Percentiles rank a stretch among this genome's conserved stretches.
phyloP scores from a whole-genome alignment of 306 rosid genomes.

The Vigna radiata region DNA sequence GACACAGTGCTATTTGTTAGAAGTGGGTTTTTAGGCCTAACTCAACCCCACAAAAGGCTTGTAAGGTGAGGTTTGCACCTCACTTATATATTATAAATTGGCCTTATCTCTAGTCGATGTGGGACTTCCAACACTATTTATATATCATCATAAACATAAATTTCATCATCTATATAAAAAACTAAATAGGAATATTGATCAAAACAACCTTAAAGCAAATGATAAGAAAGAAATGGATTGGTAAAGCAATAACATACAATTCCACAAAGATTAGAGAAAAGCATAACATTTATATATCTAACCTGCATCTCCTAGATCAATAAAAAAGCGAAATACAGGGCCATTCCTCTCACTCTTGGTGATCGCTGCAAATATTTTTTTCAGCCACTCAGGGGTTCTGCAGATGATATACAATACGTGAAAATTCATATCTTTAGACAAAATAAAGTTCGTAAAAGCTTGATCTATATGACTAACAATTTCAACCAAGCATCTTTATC shows the following conservation, averaged over 20 bases:
- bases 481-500: conserved; percentile 30
- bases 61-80: too few species aligned
- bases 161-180: conserved; percentile 3
- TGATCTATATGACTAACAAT: conserved; percentile 21
- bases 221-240: conserved; percentile 8
- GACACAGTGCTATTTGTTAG: too few species aligned
- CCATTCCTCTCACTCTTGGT: conserved; percentile 87
- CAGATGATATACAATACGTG: conserved; percentile 40
- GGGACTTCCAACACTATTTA: too few species aligned
- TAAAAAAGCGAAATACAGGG: conserved; percentile 92
- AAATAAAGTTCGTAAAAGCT: conserved; percentile 16
- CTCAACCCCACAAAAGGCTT: too few species aligned
- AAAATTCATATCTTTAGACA: conserved; percentile 18
- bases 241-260: conserved; percentile 18
- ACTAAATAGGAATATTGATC: background rate
- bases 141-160: conserved; percentile 6
- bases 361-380: conserved; percentile 80
- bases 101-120: too few species aligned
- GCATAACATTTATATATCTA: conserved; percentile 28
- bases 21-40: too few species aligned
- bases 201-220: conserved; percentile 19
- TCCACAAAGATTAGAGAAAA: conserved; percentile 10
- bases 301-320: conserved; percentile 99
- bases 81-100: too few species aligned
- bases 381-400: conserved; percentile 96